Base-by-base conservation (phyloP, 202 grass and related monocot species). In the Elaeis oleifera region DNA sequence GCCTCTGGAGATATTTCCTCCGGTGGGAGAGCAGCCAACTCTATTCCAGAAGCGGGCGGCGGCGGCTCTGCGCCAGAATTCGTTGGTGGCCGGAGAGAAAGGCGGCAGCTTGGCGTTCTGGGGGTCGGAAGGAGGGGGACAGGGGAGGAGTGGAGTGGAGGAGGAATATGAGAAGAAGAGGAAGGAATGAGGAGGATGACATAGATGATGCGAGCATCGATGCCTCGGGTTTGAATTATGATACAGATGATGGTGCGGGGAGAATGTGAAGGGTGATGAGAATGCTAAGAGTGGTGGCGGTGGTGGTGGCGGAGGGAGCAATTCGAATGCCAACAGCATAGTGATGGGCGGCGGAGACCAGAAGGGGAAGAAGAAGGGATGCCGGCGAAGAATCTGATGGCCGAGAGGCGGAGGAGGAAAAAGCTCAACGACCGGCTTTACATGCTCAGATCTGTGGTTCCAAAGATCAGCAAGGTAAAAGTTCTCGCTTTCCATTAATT, bases 391-490 rank as follows among this genome's bases (percentile, higher is more conserved):
- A 97, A 97, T 67, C 80, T 96, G 60, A 96, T 96, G 91, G 91
- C 91, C 1, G 91, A 96, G 81, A 85, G 91, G 67, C 78, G 91
- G 56, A 78, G 91, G 54, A 76, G 91, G 53, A 96, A 96, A 87
- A 96, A 96, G 76, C 87, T 96, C 44, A 96, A 96, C 71, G 91
- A 96, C 64, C 76, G 91, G 17, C 91, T 96, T 65, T 96, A 96
- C 65, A 96, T 96, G 91, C 91, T 96, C 24, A 78, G 91, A 9
- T 96, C 91, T 0, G 91, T 96, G 14, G 91, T 96, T 53, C 92
- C 92, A 23, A 97, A 89, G 75, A 97, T 97, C 68, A 97, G 92
- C 87, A 97, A 97, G 84, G 92, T 97, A 67, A 88, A 44, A 80
- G 65, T 68, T 23, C 1, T 14, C 13, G 23, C 20, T 59, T 16